Evolutionary conservation across 2,329 filamentous ascomycete species (phyloP).

Genomic region (Aspergillus sp.): DNA sequence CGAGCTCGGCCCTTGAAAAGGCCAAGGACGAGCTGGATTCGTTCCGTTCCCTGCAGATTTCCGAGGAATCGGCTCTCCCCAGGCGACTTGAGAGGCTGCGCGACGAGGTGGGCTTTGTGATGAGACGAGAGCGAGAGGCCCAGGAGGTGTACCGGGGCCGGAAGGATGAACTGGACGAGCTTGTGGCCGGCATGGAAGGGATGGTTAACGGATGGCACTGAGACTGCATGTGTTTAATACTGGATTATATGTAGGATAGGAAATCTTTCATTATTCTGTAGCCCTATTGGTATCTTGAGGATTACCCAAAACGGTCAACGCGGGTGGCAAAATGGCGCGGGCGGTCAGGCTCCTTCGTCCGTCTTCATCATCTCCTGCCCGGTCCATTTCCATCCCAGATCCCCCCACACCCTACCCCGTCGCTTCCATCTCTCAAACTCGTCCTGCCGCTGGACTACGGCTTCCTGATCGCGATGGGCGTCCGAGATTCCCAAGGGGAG

Average conservation of each 20-base stretch:
- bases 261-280: background rate
- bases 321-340: background rate
- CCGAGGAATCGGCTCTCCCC: slow-evolving; percentile 67
- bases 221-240: slow-evolving; percentile 2
- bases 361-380: background rate
- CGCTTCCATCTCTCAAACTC: slow-evolving; percentile 1
- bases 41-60: slow-evolving; percentile 65
- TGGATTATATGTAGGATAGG: background rate
- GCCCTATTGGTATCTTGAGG: background rate
- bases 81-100: slow-evolving; percentile 64
- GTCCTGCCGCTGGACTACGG: slow-evolving; percentile 1
- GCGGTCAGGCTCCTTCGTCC: slow-evolving; percentile 1
- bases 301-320: slow-evolving; percentile 10
- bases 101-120: slow-evolving; percentile 75
- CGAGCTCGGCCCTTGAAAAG: slow-evolving; percentile 63
- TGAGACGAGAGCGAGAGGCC: slow-evolving; percentile 74
- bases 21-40: slow-evolving; percentile 62
- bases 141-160: slow-evolving; percentile 73
- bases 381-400: slow-evolving; percentile 4
- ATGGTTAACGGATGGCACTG: slow-evolving; percentile 33
- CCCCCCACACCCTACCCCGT: slow-evolving; percentile 3
- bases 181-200: slow-evolving; percentile 33
- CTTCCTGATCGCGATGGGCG: slow-evolving; percentile 39
- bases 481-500: slow-evolving; percentile 46
- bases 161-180: slow-evolving; percentile 64